Percentiles rank a stretch among this genome's conserved stretches.
Conservation (phyloP, 345 rosid genomes). For the Eucalyptus sideroxylon region DNA sequence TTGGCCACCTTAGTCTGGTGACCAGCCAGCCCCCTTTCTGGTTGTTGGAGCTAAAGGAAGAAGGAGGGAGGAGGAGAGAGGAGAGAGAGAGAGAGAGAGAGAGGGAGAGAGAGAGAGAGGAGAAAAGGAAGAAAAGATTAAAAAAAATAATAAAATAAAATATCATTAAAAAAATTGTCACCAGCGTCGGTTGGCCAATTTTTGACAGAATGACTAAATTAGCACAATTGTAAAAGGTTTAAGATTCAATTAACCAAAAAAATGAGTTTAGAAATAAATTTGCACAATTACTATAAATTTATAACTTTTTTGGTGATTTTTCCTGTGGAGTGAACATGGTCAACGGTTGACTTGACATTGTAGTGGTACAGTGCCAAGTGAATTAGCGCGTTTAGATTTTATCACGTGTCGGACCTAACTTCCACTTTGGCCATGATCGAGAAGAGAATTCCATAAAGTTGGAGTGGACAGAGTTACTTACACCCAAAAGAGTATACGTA, state of each 20-base stretch:
- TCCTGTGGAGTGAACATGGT: background rate
- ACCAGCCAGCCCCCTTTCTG: rapidly evolving
- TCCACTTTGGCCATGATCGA: background rate
- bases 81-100: no score
- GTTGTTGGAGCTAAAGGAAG: no score
- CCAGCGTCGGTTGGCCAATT: rapidly evolving
- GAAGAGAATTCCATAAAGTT: background rate
- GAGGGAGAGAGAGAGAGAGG: no score
- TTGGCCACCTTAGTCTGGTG: rapidly evolving
- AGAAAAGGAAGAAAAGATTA: rapidly evolving
- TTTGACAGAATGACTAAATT: rapidly evolving
- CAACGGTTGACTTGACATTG: background rate
- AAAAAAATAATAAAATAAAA: no score
- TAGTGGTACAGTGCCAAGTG: background rate
- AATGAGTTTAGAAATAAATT: no score
- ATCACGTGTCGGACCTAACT: background rate
- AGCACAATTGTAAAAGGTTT: rapidly evolving
- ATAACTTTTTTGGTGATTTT: no score
- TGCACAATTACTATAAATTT: rapidly evolving
- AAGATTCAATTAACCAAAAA: no score
- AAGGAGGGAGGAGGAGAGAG: no score
- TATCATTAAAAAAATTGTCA: no score
- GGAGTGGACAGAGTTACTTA: background rate
- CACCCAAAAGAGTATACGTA: background rate
- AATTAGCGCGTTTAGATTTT: background rate